These are phyloP conservation scores for Thraustotheca clavata DNA, from an alignment of 352 stramenopile genomes.

Conservation along the genomic window DNA sequence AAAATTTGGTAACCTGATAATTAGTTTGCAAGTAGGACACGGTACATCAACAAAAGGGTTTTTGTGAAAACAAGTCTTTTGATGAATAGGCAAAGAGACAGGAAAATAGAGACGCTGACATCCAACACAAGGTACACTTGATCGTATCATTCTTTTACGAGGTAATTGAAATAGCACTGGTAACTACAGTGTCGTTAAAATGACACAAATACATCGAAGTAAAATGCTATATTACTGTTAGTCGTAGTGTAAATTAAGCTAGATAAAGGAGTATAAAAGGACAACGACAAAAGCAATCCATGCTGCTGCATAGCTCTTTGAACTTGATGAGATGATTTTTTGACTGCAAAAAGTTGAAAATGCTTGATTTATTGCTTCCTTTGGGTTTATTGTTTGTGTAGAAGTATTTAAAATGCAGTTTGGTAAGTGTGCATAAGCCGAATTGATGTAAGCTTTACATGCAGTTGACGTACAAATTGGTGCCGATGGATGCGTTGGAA, in stretches of 20 bases:
- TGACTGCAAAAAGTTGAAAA: background rate
- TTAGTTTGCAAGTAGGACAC: conserved; percentile 33
- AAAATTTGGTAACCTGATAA: conserved; percentile 26
- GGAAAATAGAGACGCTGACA: conserved; percentile 54
- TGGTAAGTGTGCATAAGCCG: background rate
- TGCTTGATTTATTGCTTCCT: background rate
- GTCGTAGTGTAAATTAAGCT: background rate
- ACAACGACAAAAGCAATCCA: background rate
- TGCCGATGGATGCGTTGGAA: background rate
- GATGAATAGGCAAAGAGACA: conserved; percentile 54
- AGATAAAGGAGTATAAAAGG: background rate
- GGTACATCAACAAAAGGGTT: conserved; percentile 42
- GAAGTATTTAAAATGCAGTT: background rate
- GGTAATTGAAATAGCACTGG: too few species aligned
- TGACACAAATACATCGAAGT: background rate
- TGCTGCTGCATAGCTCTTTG: background rate
- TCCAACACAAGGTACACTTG: conserved; percentile 26
- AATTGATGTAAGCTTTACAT: background rate
- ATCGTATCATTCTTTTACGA: background rate
- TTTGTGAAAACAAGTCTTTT: conserved; percentile 60
- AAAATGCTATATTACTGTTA: background rate
- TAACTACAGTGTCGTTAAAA: background rate
- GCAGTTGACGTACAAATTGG: background rate
- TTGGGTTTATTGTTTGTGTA: background rate
- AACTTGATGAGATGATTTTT: too few species aligned